Evolutionary conservation across 225 moss, liverwort and hornwort genomes (phyloP).

Genomic region (Pseudoscleropodium purum): DNA sequence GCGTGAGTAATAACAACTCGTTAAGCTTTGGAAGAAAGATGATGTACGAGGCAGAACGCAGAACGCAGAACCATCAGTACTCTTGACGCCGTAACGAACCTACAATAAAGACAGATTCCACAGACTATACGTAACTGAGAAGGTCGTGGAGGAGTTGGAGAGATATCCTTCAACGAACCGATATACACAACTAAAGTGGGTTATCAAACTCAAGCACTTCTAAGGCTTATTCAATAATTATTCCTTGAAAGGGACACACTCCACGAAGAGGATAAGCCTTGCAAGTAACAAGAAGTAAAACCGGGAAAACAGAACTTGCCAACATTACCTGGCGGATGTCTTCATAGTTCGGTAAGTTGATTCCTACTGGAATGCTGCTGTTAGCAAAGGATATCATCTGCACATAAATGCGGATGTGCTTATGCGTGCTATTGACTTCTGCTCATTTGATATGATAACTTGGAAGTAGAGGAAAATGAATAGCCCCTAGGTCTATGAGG

Average conservation of each 20-base stretch:
- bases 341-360: conserved; percentile 65
- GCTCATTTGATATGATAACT: not conserved
- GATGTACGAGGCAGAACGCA: not conserved
- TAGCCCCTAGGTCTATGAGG: not conserved
- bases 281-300: not conserved
- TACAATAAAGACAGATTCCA: not conserved
- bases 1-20: not conserved
- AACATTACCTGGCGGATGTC: conserved; percentile 45
- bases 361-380: conserved; percentile 59
- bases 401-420: not conserved
- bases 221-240: not conserved
- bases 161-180: not conserved
- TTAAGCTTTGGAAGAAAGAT: not conserved
- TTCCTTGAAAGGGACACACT: not conserved
- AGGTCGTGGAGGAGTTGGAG: not conserved
- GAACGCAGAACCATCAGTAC: not conserved
- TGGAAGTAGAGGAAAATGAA: not conserved
- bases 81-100: not conserved
- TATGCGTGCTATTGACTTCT: not conserved
- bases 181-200: not conserved
- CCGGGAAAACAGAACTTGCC: not conserved
- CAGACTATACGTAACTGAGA: not conserved
- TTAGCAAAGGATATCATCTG: conserved; percentile 56
- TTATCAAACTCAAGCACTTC: not conserved
- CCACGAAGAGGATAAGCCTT: not conserved